Conservation (phyloP, 352 stramenopile species). For the Pythium monospermum region DNA sequence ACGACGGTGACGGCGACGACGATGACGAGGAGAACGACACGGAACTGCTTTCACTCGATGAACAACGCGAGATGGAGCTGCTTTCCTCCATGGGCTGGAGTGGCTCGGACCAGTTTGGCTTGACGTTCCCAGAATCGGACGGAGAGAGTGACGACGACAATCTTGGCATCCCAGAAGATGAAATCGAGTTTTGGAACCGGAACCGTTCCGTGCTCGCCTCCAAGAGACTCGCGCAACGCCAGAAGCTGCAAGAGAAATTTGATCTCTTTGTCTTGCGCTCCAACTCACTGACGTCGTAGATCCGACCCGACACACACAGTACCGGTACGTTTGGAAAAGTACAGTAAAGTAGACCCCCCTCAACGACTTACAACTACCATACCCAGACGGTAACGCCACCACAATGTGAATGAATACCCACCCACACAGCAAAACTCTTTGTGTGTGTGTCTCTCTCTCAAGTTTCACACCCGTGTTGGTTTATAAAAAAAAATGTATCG, state of each 20-base stretch:
- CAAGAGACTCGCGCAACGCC: constrained; percentile 70
- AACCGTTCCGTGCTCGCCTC: constrained; percentile 70
- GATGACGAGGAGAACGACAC: constrained; percentile 37
- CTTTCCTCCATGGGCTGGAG: constrained; percentile 86
- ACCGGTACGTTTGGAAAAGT: too few relatives aligned
- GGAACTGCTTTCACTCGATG: constrained; percentile 53
- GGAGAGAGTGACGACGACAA: constrained; percentile 75
- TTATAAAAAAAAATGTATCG: too few relatives aligned
- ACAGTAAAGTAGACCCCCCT: too few relatives aligned
- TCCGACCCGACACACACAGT: neutral
- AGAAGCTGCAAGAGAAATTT: constrained; percentile 84
- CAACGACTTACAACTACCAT: too few relatives aligned
- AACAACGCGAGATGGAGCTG: constrained; percentile 68
- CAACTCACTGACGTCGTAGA: constrained; percentile 34
- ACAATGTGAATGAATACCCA: too few relatives aligned
- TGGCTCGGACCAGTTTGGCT: constrained; percentile 48
- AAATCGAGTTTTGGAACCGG: constrained; percentile 85
- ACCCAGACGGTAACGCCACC: too few relatives aligned
- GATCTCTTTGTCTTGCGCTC: constrained; percentile 77
- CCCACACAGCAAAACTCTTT: too few relatives aligned
- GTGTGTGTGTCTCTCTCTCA: neutral
- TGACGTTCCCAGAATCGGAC: constrained; percentile 62
- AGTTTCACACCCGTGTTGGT: too few relatives aligned
- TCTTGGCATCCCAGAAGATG: constrained; percentile 75
- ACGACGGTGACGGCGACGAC: constrained; percentile 20